phyloP scores from a whole-genome alignment of 306 rosid species.

The Senna tora region DNA sequence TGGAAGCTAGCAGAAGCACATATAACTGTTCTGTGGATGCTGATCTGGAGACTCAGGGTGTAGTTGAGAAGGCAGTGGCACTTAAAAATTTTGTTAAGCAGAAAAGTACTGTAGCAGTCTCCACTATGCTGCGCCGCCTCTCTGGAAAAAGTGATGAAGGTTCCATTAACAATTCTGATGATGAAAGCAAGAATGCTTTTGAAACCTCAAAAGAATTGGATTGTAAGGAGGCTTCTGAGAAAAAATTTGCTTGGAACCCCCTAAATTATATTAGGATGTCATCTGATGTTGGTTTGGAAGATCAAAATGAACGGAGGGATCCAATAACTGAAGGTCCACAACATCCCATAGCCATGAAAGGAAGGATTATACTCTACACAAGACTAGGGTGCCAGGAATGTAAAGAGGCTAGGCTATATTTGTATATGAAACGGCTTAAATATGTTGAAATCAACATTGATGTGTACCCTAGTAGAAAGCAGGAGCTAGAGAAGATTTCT shows the following conservation, averaged over 20 bases:
- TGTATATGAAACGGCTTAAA: conserved; percentile 64
- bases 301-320: conserved; percentile 45
- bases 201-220: conserved; percentile 44
- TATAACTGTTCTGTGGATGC: conserved; percentile 43
- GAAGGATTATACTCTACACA: conserved; percentile 72
- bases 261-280: conserved; percentile 52
- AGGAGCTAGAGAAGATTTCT: conserved; percentile 66
- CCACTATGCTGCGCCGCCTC: conserved; percentile 62
- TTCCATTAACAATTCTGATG: conserved; percentile 19
- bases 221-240: conserved; percentile 47
- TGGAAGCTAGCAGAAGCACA: conserved; percentile 49
- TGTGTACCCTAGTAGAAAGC: conserved; percentile 68
- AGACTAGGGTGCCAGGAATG: conserved; percentile 70
- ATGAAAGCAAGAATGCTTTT: conserved; percentile 41
- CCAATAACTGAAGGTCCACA: conserved; percentile 39
- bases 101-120: conserved; percentile 60
- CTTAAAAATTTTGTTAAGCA: conserved; percentile 72
- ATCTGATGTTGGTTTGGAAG: conserved; percentile 43
- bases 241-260: conserved; percentile 60
- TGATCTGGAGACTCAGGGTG: conserved; percentile 51
- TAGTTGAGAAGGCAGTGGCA: conserved; percentile 63
- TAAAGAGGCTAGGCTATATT: conserved; percentile 62
- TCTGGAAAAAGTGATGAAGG: conserved; percentile 56
- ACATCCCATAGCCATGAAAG: conserved; percentile 56
- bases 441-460: conserved; percentile 78